Base-by-base conservation (phyloP, 2,329 filamentous ascomycete species). In the Botrytis squamosa region DNA sequence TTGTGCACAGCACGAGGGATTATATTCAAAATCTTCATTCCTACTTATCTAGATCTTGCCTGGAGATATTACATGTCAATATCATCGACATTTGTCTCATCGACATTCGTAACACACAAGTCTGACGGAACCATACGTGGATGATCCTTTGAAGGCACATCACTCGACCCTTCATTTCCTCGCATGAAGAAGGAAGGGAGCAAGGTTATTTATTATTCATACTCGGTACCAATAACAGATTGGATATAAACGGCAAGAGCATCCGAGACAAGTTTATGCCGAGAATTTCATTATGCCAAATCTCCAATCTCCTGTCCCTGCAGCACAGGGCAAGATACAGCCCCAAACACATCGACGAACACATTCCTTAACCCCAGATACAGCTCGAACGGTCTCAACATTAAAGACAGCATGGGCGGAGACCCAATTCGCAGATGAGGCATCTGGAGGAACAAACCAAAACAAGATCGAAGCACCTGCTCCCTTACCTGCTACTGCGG, bases 351-450 rank as follows among this genome's bases (percentile, higher is more conserved):
- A 72, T 68, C 71, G 40, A 68, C 65, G 64, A 60, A 68, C 71
- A 60, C 71, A 72, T 69, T 72, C 69, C 72, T 38, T 66, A 70
- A 75, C 74, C 75, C 71, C 62, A 72, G 71, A 72, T 38, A 60
- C 71, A 73, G 74, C 75, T 74, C 73, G 52, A 68, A 74, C 63
- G 46, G 44, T 44, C 40, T 70, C 71, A 38, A 62, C 65, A 64
- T 57, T 67, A 62, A 77, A 78, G 74, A 76, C 76, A 75, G 75
- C 74, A 78, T 80, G 79, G 79, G 75, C 75, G 3, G 77, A 80
- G 68, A 77, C 78, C 62, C 78, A 78, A 66, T 77, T 73, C 72
- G 60, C 75, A 29, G 69, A 76, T 72, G 75, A 78, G 69, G 62
- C 63, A 74, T 71, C 64, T 70, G 75, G 69, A 69, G 66, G 46